These are phyloP conservation scores for Fomitopsis palustris DNA, from an alignment of 1,284 basidiomycete genomes.

Conservation along the genomic window DNA sequence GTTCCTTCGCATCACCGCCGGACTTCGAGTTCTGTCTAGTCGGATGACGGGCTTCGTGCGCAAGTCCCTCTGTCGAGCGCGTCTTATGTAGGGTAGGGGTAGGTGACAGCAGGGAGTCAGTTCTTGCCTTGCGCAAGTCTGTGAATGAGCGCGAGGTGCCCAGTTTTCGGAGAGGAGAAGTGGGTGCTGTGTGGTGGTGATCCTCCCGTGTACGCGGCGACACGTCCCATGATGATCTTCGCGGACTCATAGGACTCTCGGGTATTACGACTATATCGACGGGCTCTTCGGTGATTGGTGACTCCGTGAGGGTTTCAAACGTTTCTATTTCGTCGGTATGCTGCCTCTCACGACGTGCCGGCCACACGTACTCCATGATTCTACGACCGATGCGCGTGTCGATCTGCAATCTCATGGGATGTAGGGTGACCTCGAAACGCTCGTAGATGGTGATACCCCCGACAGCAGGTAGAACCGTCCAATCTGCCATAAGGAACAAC, in stretches of 20 bases:
- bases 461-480: slow-evolving; percentile 85
- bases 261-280: slow-evolving; percentile 3
- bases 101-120: slow-evolving; percentile 31
- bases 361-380: slow-evolving; percentile 91
- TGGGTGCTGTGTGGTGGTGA: slow-evolving; percentile 18
- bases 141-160: slow-evolving; percentile 68
- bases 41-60: slow-evolving; percentile 3
- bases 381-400: slow-evolving; percentile 80
- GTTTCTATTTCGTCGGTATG: slow-evolving; percentile 25
- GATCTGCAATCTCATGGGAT: slow-evolving; percentile 86
- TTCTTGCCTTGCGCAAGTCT: slow-evolving; percentile 51
- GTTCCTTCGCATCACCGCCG: slow-evolving; percentile 15
- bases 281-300: neutral
- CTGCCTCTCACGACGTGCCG: slow-evolving; percentile 50
- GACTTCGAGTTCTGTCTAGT: slow-evolving; percentile 12
- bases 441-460: slow-evolving; percentile 94
- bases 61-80: slow-evolving; percentile 25
- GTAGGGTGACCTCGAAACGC: slow-evolving; percentile 77
- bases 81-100: slow-evolving; percentile 26
- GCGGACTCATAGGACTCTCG: slow-evolving; percentile 11
- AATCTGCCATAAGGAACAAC: slow-evolving; percentile 69
- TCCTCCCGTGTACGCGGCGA: slow-evolving; percentile 21
- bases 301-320: slow-evolving; percentile 9
- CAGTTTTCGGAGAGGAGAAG: slow-evolving; percentile 43
- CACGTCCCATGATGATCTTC: slow-evolving; percentile 27